phyloP scores from a whole-genome alignment of 257 asterid genomes.

The Rhazya stricta region DNA sequence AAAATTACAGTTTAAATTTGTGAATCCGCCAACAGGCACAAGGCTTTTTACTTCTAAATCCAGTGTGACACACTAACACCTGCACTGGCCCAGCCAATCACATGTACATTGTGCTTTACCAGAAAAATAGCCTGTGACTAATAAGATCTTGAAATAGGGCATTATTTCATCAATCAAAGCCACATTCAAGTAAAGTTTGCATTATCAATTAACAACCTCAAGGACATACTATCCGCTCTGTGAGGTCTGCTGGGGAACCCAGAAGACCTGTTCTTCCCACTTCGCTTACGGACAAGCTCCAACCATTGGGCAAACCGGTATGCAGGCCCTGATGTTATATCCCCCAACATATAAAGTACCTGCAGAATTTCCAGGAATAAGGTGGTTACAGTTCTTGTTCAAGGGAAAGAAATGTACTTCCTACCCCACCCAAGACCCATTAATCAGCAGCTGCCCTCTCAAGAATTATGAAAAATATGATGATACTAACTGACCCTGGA shows the following conservation, averaged over 20 bases:
- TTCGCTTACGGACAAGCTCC: constrained; percentile 95
- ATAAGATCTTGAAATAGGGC: background rate
- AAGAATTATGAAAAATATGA: background rate
- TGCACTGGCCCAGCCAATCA: background rate
- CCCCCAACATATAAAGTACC: constrained; percentile 99
- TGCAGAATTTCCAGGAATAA: constrained; percentile 26
- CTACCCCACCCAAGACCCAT: background rate
- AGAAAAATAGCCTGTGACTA: background rate
- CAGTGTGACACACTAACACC: background rate
- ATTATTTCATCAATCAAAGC: background rate
- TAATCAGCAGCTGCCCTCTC: constrained; percentile 10
- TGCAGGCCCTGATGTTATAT: constrained; percentile 90
- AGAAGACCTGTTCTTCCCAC: constrained; percentile 74
- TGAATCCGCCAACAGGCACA: background rate
- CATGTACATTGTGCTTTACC: background rate
- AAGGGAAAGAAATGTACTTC: background rate
- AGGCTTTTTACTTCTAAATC: background rate
- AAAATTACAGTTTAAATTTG: background rate
- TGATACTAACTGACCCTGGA: constrained; percentile 53
- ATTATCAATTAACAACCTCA: constrained; percentile 44
- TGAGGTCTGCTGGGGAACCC: constrained; percentile 80
- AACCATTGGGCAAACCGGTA: constrained; percentile 93
- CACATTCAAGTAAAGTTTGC: background rate
- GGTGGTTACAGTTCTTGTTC: background rate
- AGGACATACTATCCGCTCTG: constrained; percentile 50